Evolutionary conservation across 129 eudicot genomes (phyloP), one percentile per base, ranked within the genome.

Genomic region (Flaveria trinervia): DNA sequence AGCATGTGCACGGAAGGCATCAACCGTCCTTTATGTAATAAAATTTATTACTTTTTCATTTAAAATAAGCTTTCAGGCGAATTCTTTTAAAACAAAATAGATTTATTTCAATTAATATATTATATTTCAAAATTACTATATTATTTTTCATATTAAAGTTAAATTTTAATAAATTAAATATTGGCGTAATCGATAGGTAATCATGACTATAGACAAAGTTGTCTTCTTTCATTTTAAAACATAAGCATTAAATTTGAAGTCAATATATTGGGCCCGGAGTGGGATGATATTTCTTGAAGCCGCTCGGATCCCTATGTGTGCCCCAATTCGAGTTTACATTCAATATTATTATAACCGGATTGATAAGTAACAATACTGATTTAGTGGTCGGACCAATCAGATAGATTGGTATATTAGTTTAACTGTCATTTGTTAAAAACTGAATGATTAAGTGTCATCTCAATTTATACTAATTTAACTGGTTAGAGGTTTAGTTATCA

Each of bases 1-100:
- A 68, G 72, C 50, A 78, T 76, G 84, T 76, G 85, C 83, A 78
- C 75, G 82, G 82, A 78, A 78, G 77, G 77, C 20, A 74, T 74
- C 68, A 77, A 73, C 78, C 52, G 64, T 49, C 68, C 73, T 74
- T 71, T 80, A 46, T 45, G 55, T 50, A 36, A 72, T 74, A 57
- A 75, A 69, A 45, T 68, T 25, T 49, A 50, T 26, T 57, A 50
- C 49, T 64, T 30, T 49, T 20, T 76, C 50, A 8, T 18, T 67
- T 52, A 30, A 65, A 62, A 66, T 13, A 41, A 76, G 12, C 68
- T 30, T 54, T 69, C 15, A 69, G 51, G 36, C 26, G 55, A 49
- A 73, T 57, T 57, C 41, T 28, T 56, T 73, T 7, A 22, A 33
- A 41, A 39, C 4, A 52, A 18, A 39, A 44, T 2, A 12, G 33